Base-by-base conservation (phyloP, 805 yeast genomes). In the Yarrowia sp. region DNA sequence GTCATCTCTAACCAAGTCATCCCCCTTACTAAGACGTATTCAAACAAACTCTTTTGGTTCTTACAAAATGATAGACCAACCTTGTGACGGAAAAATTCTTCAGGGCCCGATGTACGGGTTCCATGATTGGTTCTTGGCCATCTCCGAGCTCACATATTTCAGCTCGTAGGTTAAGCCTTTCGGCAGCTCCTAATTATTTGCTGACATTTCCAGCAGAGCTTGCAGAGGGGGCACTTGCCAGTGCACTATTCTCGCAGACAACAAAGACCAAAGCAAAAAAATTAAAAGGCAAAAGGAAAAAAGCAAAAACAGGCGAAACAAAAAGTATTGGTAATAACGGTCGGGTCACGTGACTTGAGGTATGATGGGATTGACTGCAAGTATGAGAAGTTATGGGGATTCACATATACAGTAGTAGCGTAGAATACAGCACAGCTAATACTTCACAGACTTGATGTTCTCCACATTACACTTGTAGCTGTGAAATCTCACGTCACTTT, bases 131-230 rank as follows among this genome's bases (percentile, higher is more conserved):
- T 35, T 48, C 55, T 17, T 48, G 55, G 55, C 31, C 41, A 48
- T 48, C 55, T 48, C 55, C 55, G 55, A 48, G 14, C 31, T 13
- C 38, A 47, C 53, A 47, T 33, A 48, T 48, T 33, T 33, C 31
- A 10, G 10, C 41, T 48, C 55, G 55, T 48, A 48, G 55, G 55
- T 48, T 48, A 48, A 48, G 55, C 55, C 55, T 47, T 32, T 28
- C 35, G 50, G 18, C 35, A 28, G 36, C 28, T 22, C 4, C 28
- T 22, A 22, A 22, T 22, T 22, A 47, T 17, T 47, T 47, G 53
- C 53, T 47, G 38, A 32, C 53, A 47, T 33, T 13, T 22, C 33
- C 48, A 11, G 38, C 28, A 4, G 38, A 3, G 10, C 38, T 35
- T 35, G 38, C 38, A 35, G 13, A 35, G 38, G 38, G 13, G 38